These are phyloP conservation scores for Mallotus repandus DNA, from an alignment of 441 rosid genomes.

Conservation along the genomic window DNA sequence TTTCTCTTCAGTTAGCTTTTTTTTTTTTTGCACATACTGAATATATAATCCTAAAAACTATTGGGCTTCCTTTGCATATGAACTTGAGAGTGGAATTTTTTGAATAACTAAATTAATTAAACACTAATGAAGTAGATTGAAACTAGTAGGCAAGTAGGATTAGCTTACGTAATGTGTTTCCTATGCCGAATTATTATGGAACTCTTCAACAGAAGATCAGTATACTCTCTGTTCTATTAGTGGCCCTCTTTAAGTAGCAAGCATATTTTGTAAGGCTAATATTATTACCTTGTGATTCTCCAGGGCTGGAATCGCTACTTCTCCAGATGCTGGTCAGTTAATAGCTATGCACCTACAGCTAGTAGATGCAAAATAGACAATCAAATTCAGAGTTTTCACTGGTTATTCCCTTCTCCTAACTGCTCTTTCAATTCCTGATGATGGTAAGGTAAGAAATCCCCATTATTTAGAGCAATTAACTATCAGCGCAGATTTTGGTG, in stretches of 20 bases:
- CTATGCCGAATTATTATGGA: not conserved
- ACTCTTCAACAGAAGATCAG: not conserved
- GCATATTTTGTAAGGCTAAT: too few relatives aligned
- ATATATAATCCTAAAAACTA: too few relatives aligned
- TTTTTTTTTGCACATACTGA: not conserved
- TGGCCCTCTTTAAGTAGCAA: not conserved
- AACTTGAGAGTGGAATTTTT: too few relatives aligned
- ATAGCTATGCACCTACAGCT: slow-evolving; percentile 70
- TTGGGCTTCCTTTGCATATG: too few relatives aligned
- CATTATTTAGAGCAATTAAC: too few relatives aligned
- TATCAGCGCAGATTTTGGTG: too few relatives aligned
- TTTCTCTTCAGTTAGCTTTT: not conserved
- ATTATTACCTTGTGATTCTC: not conserved
- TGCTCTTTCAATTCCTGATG: too few relatives aligned
- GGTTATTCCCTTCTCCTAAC: too few relatives aligned
- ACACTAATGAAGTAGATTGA: too few relatives aligned
- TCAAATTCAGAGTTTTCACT: too few relatives aligned
- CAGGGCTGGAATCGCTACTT: slow-evolving; percentile 74
- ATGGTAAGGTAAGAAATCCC: too few relatives aligned
- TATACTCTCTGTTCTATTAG: not conserved
- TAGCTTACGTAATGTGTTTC: not conserved
- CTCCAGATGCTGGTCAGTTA: slow-evolving; percentile 91
- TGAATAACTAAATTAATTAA: too few relatives aligned
- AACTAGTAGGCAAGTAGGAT: not conserved
- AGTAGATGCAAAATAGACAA: slow-evolving; percentile 14